phyloP scores from a whole-genome alignment of 345 rosid genomes.

The Cardamine chenopodiifolia region DNA sequence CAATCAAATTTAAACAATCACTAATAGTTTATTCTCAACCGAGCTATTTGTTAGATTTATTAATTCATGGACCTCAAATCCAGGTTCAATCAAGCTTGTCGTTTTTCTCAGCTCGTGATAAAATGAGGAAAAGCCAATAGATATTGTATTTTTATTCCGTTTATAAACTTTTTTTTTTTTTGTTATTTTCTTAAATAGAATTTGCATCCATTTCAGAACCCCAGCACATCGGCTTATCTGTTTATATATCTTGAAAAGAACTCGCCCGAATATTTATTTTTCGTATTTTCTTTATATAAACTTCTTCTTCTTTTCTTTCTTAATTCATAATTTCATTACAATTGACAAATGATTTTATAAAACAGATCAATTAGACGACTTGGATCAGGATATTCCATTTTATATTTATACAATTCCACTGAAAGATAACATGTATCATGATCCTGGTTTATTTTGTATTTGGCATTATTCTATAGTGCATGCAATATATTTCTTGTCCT shows the following conservation, averaged over 20 bases:
- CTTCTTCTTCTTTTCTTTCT: constrained; percentile 6
- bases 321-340: no score
- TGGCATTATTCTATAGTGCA: not conserved
- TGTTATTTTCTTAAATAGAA: not conserved
- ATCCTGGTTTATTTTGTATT: not conserved
- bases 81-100: constrained; percentile 31
- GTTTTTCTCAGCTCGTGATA: constrained; percentile 18
- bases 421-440: constrained; percentile 21
- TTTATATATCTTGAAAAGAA: constrained; percentile 9
- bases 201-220: constrained; percentile 14
- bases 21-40: not conserved
- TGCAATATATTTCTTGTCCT: constrained; percentile 10
- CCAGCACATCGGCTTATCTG: constrained; percentile 25
- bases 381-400: constrained; percentile 23
- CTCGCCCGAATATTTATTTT: not conserved
- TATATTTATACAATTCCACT: not conserved
- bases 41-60: constrained; percentile 8
- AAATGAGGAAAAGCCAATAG: constrained; percentile 3
- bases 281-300: not conserved
- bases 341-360: not conserved
- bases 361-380: constrained; percentile 11
- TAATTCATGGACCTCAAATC: constrained; percentile 4
- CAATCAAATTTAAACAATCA: not conserved
- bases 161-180: not conserved
- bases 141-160: not conserved